These are phyloP conservation scores for Aureobasidium uvarum DNA, from an alignment of 2,329 filamentous ascomycete species.

Conservation along the genomic window DNA sequence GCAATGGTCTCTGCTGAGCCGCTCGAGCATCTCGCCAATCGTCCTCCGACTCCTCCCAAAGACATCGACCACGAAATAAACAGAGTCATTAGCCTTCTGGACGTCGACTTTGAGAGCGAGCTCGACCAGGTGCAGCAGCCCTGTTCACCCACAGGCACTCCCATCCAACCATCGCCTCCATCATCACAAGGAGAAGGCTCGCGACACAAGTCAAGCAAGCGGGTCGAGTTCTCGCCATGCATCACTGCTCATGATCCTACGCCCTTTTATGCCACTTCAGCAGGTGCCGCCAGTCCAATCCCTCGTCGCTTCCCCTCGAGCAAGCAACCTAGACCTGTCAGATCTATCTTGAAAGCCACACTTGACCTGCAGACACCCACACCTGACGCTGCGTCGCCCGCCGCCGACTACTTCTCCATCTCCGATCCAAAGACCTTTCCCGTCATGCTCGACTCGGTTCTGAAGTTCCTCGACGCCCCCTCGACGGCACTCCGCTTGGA, in stretches of 20 bases:
- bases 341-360: constrained; percentile 78
- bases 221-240: constrained; percentile 62
- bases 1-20: constrained; percentile 42
- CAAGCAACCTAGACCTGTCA: constrained; percentile 57
- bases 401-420: constrained; percentile 43
- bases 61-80: constrained; percentile 42
- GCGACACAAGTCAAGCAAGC: constrained; percentile 47
- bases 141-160: constrained; percentile 9
- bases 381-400: constrained; percentile 44
- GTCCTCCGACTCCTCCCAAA: constrained; percentile 58
- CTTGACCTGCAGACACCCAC: constrained; percentile 41
- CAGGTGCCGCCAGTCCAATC: constrained; percentile 40
- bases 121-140: background rate
- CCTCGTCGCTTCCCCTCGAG: constrained; percentile 49
- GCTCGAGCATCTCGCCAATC: constrained; percentile 50
- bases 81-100: constrained; percentile 46
- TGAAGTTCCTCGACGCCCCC: constrained; percentile 73
- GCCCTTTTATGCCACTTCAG: background rate
- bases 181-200: constrained; percentile 18
- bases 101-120: constrained; percentile 42
- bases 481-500: constrained; percentile 74
- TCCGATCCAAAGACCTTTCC: constrained; percentile 61
- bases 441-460: constrained; percentile 80
- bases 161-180: constrained; percentile 15
- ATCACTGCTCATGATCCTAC: constrained; percentile 21